Base-by-base conservation (phyloP, 2,329 filamentous ascomycete species). In the Cercospora sp. region DNA sequence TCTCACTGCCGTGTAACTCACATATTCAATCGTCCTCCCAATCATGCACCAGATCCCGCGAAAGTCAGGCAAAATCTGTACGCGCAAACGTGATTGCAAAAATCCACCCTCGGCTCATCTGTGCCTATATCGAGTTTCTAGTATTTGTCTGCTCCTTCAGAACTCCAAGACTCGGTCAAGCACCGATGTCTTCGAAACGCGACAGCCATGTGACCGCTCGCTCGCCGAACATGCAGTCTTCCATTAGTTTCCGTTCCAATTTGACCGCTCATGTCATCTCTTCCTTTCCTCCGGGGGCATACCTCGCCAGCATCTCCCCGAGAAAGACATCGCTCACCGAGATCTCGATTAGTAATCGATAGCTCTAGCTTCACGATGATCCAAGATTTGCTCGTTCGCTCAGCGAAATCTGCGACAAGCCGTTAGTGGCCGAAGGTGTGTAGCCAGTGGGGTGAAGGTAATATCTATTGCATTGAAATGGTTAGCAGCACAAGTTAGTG, bases 181-280 rank as follows among this genome's bases (percentile, higher is more conserved):
- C 3, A 12, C 48, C 48, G 23, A 55, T 28, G 48, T 7, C 8
- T 30, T 28, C 23, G 8, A 36, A 31, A 26, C 2, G 26, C 12
- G 13, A 45, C 18, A 45, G n/a, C 26, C 58, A 60, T 39, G 31
- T 60, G 33, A 60, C 20, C 58, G 39, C 16, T 36, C 58, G 39
- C 58, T 60, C 58, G 58, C 58, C 58, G 58, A 60, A 60, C 23
- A 60, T 60, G 58, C 58, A 60, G 58, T 60, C 58, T 42, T 4
- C 30, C 58, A 20, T 60, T 60, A 45, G 31, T 26, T 23, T 30
- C 30, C 30, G 30, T 39, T n/a, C 7, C n/a, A 31, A 13, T 4
- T 18, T n/a, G 16, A 23, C 57, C 57, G 33, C 9, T 60, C 57
- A 36, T 26, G 16, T 42, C 36, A 23, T 8, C 45, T 13, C 45